These are phyloP conservation scores for Lithocarpus polystachyus DNA, from an alignment of 306 rosid species.

Conservation along the genomic window DNA sequence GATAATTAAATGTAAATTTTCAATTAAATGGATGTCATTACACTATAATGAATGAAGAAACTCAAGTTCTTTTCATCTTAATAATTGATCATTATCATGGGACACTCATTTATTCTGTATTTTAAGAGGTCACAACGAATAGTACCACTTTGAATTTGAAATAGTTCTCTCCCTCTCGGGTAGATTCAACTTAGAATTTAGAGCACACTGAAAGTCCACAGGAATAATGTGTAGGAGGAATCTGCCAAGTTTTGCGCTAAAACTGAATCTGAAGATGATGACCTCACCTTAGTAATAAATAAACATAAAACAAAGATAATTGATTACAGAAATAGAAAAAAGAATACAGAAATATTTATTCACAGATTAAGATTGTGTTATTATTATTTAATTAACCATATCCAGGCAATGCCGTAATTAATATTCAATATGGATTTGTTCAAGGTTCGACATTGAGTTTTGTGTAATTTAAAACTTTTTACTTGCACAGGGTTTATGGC, in stretches of 20 bases:
- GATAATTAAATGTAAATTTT: background rate
- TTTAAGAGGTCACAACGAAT: background rate
- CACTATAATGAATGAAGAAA: background rate
- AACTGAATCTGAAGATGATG: constrained; percentile 51
- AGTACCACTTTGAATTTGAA: constrained; percentile 60
- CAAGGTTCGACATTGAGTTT: background rate
- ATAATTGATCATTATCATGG: background rate
- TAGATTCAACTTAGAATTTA: constrained; percentile 39
- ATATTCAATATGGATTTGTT: background rate
- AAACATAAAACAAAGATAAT: background rate
- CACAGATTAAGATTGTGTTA: background rate
- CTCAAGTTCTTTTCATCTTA: background rate
- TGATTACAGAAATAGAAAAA: background rate
- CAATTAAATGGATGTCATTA: background rate
- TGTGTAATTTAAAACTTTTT: background rate
- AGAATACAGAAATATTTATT: background rate
- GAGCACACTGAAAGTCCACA: constrained; percentile 49
- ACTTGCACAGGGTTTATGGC: background rate
- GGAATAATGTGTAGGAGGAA: constrained; percentile 69
- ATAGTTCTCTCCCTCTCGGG: constrained; percentile 22
- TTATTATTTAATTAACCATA: constrained; percentile 1
- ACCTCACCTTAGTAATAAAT: constrained; percentile 34
- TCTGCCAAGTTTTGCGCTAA: constrained; percentile 69
- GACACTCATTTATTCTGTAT: background rate
- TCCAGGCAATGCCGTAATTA: constrained; percentile 3